Conservation (phyloP, 2,329 filamentous ascomycete genomes). For the Chaetomium strumarium region DNA sequence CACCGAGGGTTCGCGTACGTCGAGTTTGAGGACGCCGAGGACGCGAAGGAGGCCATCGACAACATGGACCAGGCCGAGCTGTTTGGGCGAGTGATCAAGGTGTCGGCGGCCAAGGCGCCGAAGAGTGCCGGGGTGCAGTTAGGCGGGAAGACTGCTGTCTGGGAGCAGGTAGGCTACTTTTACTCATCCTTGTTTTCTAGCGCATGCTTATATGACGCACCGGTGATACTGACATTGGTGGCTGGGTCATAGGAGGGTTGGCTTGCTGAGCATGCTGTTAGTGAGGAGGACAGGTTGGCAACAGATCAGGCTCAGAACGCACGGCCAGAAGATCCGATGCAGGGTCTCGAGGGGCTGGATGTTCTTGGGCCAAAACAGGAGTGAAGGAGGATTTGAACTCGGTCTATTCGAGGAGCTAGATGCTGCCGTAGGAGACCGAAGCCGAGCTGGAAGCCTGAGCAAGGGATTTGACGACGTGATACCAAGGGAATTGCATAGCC, state of each 20-base stretch:
- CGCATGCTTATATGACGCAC: neutral
- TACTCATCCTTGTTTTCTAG: neutral
- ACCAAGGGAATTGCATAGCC: constrained; percentile 35
- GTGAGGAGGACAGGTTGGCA: constrained; percentile 67
- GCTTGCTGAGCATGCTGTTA: constrained; percentile 79
- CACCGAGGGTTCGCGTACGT: constrained; percentile 96
- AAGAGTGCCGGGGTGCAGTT: constrained; percentile 79
- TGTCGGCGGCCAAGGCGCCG: constrained; percentile 84
- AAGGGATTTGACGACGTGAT: neutral
- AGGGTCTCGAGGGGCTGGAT: constrained; percentile 86
- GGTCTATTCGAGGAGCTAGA: too few species aligned
- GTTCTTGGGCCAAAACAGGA: constrained; percentile 84
- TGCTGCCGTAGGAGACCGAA: neutral
- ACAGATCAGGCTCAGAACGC: constrained; percentile 50
- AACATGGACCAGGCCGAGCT: constrained; percentile 98
- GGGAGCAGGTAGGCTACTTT: constrained; percentile 75
- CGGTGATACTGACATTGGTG: constrained; percentile 14
- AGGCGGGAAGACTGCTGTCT: constrained; percentile 88
- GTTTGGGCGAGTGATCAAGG: constrained; percentile 86
- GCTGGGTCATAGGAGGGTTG: constrained; percentile 69
- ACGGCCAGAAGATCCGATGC: constrained; percentile 78
- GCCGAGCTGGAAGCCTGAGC: neutral
- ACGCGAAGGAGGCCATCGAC: constrained; percentile 92
- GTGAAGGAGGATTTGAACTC: constrained; percentile 31
- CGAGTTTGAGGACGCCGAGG: constrained; percentile 79